Evolutionary conservation across 192 early-diverging fungal genomes (phyloP).

Genomic region (Backusella liffmaniae): DNA sequence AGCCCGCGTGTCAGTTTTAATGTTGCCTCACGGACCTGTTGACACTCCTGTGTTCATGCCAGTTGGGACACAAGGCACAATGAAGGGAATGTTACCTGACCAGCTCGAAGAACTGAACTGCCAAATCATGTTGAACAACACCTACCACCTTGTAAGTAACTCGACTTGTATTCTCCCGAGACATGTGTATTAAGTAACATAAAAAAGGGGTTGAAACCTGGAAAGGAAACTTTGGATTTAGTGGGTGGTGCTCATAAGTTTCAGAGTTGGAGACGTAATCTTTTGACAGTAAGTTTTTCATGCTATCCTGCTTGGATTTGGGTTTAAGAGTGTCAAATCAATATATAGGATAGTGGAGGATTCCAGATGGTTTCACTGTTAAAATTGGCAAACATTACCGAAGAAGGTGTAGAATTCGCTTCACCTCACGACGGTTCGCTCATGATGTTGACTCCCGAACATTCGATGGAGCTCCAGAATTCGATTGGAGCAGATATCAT

Average conservation of each 20-base stretch:
- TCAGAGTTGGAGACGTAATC: conserved; percentile 77
- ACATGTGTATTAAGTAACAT: not conserved
- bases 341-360: conserved; percentile 65
- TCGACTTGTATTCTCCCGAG: not conserved
- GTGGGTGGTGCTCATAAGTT: conserved; percentile 78
- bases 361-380: conserved; percentile 92
- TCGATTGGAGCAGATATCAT: conserved; percentile 86
- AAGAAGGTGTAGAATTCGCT: conserved; percentile 82
- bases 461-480: conserved; percentile 85
- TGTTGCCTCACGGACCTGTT: conserved; percentile 78
- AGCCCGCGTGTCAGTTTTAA: conserved; percentile 71
- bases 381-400: conserved; percentile 79
- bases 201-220: conserved; percentile 45
- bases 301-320: not conserved
- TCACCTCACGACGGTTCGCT: conserved; percentile 79
- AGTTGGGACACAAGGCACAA: conserved; percentile 81
- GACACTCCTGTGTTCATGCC: conserved; percentile 89
- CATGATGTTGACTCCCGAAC: conserved; percentile 84
- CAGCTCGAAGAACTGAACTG: conserved; percentile 75
- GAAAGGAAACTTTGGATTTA: conserved; percentile 70
- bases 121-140: conserved; percentile 87
- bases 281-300: conserved; percentile 58
- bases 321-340: not conserved
- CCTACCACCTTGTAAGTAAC: conserved; percentile 71
- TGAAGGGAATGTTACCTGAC: conserved; percentile 79